These are phyloP conservation scores for Cadophora sp. DNA, from an alignment of 2,329 filamentous ascomycete species.

Conservation along the genomic window DNA sequence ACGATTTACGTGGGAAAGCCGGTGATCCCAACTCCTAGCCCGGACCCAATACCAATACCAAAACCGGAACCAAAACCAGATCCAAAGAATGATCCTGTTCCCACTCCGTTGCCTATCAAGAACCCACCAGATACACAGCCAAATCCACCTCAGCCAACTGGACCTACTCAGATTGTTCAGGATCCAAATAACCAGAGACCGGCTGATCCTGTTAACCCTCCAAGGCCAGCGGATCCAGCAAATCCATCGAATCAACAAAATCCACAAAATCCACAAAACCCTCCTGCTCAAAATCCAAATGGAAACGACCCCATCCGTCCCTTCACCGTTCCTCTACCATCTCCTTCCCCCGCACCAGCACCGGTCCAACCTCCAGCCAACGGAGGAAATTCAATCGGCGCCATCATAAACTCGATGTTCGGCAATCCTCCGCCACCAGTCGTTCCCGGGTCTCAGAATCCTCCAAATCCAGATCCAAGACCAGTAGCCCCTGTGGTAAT, in stretches of 20 bases:
- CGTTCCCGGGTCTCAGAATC: neutral
- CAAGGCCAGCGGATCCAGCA: neutral
- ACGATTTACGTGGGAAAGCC: slow-evolving; percentile 20
- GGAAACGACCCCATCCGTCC: neutral
- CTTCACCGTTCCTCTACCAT: slow-evolving; percentile 9
- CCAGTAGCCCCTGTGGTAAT: slow-evolving; percentile 13
- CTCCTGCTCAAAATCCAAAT: neutral
- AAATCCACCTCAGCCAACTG: neutral
- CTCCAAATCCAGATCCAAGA: neutral
- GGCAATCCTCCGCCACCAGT: neutral
- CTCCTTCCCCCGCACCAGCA: slow-evolving; percentile 3
- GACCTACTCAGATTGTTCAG: neutral
- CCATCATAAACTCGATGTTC: slow-evolving; percentile 20
- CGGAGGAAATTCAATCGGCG: neutral
- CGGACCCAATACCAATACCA: too few relatives aligned
- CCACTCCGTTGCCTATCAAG: neutral
- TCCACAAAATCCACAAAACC: too few relatives aligned
- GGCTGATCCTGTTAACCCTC: neutral
- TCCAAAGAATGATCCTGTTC: neutral
- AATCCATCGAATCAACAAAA: too few relatives aligned
- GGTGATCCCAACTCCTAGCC: neutral
- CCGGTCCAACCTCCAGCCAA: neutral
- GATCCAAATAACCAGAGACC: neutral
- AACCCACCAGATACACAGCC: neutral
- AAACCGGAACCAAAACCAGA: neutral